phyloP scores from a whole-genome alignment of 163 green algal genomes.

The Prototheca wickerhamii region DNA sequence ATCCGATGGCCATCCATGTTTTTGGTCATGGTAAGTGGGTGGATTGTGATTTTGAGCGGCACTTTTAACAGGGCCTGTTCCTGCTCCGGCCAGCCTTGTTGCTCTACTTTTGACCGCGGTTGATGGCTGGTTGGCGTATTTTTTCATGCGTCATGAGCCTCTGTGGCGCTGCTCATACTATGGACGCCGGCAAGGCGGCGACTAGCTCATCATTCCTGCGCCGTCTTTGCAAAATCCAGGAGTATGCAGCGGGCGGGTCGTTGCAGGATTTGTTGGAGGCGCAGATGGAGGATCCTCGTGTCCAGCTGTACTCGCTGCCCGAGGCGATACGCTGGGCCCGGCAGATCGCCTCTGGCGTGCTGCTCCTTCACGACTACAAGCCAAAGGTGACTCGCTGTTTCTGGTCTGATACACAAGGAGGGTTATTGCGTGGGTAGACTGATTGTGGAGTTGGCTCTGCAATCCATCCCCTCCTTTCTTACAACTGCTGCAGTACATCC shows the following conservation, averaged over 20 bases:
- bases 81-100: no score
- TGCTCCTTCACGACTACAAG: neutral
- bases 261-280: neutral
- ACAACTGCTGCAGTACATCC: neutral
- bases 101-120: neutral
- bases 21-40: neutral
- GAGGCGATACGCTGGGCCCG: neutral
- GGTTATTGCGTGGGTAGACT: neutral
- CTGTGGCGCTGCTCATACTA: neutral
- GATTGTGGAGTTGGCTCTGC: no score
- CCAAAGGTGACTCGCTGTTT: neutral
- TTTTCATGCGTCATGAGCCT: neutral
- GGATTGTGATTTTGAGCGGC: neutral
- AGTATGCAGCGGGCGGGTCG: slow-evolving; percentile 2
- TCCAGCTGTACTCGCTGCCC: neutral
- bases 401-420: neutral
- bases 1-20: slow-evolving; percentile 6
- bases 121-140: neutral
- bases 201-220: no score
- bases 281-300: neutral
- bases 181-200: no score
- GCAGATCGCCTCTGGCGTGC: neutral
- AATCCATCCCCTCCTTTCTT: no score
- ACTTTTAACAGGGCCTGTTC: no score
- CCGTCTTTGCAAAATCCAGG: neutral